phyloP scores from a whole-genome alignment of 2,329 filamentous ascomycete species.

The Botrytis hyacinthi region DNA sequence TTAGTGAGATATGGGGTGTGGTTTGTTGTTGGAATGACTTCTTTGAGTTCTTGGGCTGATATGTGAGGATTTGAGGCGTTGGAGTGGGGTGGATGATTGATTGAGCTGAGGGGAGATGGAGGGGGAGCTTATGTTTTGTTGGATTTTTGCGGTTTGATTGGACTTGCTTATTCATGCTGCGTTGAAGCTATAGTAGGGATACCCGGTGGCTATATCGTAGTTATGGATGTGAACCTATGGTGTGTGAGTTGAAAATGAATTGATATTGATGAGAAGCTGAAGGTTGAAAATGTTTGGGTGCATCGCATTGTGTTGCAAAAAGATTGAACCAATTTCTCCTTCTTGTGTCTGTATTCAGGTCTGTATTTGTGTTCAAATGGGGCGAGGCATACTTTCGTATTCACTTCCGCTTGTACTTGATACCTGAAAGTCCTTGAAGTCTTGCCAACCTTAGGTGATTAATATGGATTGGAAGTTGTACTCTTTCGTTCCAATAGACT shows the following conservation, averaged over 20 bases:
- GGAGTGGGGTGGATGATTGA: background rate
- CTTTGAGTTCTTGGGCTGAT: background rate
- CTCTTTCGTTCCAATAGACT: no score
- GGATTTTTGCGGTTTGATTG: background rate
- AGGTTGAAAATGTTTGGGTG: background rate
- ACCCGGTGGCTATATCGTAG: no score
- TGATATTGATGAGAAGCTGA: background rate
- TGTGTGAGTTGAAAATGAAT: background rate
- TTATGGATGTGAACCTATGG: background rate
- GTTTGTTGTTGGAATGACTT: background rate
- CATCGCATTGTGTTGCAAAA: background rate
- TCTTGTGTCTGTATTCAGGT: background rate
- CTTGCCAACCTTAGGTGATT: no score
- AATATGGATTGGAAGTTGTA: no score
- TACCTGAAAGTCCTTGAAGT: no score
- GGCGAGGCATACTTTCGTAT: background rate
- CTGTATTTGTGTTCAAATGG: background rate
- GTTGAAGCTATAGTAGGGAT: background rate
- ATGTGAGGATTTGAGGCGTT: background rate
- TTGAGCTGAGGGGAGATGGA: background rate
- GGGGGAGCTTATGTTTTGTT: background rate
- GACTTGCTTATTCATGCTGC: rapidly evolving
- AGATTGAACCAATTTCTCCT: background rate
- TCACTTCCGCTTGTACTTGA: background rate
- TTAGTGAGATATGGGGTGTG: background rate